Evolutionary conservation across 768 basidiomycete genomes (phyloP).

Genomic region (Amyloporia xantha): DNA sequence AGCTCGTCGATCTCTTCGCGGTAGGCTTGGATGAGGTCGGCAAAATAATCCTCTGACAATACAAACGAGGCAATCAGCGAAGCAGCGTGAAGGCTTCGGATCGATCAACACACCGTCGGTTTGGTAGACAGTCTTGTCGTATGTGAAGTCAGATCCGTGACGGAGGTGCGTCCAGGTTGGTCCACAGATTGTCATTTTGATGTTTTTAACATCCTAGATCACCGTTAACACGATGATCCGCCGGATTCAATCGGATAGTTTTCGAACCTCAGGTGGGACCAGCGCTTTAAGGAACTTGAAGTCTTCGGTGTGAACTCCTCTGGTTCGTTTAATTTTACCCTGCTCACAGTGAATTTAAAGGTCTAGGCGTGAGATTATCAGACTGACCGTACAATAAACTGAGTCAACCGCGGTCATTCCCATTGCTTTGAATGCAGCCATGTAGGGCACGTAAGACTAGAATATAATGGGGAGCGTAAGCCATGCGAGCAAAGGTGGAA

Average conservation of each 20-base stretch:
- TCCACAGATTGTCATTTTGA: constrained; percentile 66
- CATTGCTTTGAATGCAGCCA: constrained; percentile 13
- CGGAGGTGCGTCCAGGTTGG: constrained; percentile 67
- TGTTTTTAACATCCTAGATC: constrained; percentile 47
- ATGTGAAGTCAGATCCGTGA: constrained; percentile 50
- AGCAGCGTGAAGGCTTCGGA: not conserved
- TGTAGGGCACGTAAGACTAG: constrained; percentile 18
- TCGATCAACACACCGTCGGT: constrained; percentile 39
- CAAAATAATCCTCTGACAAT: constrained; percentile 35
- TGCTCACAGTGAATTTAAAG: constrained; percentile 16
- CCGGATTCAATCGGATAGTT: no score
- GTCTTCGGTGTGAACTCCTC: constrained; percentile 52
- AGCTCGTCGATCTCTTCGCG: constrained; percentile 37
- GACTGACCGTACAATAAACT: constrained; percentile 16
- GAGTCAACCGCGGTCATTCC: constrained; percentile 17
- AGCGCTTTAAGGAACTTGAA: constrained; percentile 53
- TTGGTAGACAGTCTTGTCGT: constrained; percentile 50
- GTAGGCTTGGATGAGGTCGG: constrained; percentile 40
- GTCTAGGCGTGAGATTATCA: not conserved
- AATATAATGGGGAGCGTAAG: not conserved
- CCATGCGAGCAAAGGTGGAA: no score
- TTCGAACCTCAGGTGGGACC: constrained; percentile 44
- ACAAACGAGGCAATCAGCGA: no score
- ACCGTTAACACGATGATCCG: no score
- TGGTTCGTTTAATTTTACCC: constrained; percentile 56